Evolutionary conservation across 768 basidiomycete genomes (phyloP).

Genomic region (Austroboletus festivus): DNA sequence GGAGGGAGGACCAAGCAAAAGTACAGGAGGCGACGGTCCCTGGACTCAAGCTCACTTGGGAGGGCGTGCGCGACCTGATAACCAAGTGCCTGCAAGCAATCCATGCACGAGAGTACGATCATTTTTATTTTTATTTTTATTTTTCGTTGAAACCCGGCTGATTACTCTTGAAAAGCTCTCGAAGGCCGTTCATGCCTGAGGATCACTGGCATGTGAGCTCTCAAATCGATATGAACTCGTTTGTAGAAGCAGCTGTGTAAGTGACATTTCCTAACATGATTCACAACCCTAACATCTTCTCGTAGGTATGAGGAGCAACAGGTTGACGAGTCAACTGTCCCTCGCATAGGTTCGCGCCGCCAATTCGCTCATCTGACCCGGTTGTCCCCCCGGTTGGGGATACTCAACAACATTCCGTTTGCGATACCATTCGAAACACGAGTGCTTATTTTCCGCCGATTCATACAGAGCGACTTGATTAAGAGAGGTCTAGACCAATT

Average conservation of each 20-base stretch:
- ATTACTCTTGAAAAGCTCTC: slow-evolving; percentile 52
- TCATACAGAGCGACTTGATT: slow-evolving; percentile 64
- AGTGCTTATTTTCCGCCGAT: slow-evolving; percentile 86
- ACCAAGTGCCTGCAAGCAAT: slow-evolving; percentile 79
- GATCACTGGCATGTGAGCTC: slow-evolving; percentile 81
- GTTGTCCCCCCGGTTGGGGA: slow-evolving; percentile 68
- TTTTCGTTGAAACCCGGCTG: neutral
- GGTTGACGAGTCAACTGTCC: slow-evolving; percentile 29
- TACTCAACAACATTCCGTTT: slow-evolving; percentile 95
- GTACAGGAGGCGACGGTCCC: slow-evolving; percentile 40
- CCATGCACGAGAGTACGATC: slow-evolving; percentile 81
- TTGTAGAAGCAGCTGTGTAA: slow-evolving; percentile 85
- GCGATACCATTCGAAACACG: slow-evolving; percentile 89
- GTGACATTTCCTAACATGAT: slow-evolving; percentile 20
- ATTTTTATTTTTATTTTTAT: neutral
- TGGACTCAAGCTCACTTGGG: slow-evolving; percentile 49
- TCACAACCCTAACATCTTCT: neutral
- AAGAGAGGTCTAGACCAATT: slow-evolving; percentile 17
- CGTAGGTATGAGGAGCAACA: slow-evolving; percentile 65
- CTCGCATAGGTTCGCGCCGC: slow-evolving; percentile 52
- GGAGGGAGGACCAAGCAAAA: slow-evolving; percentile 46
- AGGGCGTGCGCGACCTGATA: slow-evolving; percentile 68
- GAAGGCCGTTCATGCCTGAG: slow-evolving; percentile 75
- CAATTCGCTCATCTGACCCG: slow-evolving; percentile 64
- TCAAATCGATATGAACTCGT: slow-evolving; percentile 59